Evolutionary conservation across 148 eudicot species (phyloP), one percentile per base, ranked within the genome.

Genomic region (Amaranthus hypochondriacus): DNA sequence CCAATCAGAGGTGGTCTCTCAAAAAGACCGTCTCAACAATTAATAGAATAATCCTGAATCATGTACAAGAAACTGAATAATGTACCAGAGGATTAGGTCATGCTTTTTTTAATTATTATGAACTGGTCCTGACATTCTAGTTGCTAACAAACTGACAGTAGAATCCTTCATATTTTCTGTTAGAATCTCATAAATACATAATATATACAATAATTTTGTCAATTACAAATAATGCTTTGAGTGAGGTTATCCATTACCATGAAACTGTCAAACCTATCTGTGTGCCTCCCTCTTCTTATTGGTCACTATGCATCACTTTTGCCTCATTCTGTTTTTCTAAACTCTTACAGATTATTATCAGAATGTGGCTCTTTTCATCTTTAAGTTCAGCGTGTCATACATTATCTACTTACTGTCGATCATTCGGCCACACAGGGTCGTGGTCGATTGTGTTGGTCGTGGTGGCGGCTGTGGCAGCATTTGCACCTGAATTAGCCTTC

Each of bases 401-500:
- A 3, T 11, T 78, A 18, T 44, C 56, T 21, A 47, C 63, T 43
- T 75, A 62, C 48, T 6, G 73, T 13, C 12, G 13, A 14, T 7
- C 61, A 58, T 4, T 83, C n/a, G 54, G 15, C 70, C 56, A 69
- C 5, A 75, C 80, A 13, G 82, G 80, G 44, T 75, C 46, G 21
- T 83, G 86, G 81, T 68, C 77, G 5, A 55, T 14, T 1, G 61
- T 80, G 55, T 60, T 83, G 48, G 56, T 72, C 10, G 15, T 74
- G 12, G 73, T 76, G 8, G 86, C 79, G 14, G 80, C 79, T 3
- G 63, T 68, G n/a, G 76, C 79, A 0, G 78, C 83, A 0, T 68
- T 83, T 59, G 18, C 69, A 4, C 86, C 86, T 0, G 83, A 77
- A 77, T 66, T 74, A 8, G 83, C 77, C 43, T 83, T 83, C 53